phyloP scores from a whole-genome alignment of 164 flowering plant species.

The Nelumbo lutea region DNA sequence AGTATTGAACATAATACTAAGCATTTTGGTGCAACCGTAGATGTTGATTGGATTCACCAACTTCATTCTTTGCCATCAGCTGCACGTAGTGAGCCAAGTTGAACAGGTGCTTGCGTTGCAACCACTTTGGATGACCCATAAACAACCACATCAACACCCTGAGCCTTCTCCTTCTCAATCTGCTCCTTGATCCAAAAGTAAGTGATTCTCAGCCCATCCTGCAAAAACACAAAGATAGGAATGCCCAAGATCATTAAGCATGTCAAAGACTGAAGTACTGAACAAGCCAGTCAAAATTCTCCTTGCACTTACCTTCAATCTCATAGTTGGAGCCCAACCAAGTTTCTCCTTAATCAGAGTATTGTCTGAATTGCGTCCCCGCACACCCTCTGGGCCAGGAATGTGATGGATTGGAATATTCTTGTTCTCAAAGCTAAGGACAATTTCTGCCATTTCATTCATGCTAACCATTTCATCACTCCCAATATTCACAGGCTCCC shows the following conservation, averaged over 20 bases:
- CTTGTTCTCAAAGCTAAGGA: conserved; percentile 76
- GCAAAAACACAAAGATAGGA: conserved; percentile 13
- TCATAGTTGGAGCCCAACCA: conserved; percentile 98
- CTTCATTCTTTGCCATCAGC: conserved; percentile 96
- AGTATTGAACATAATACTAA: neutral
- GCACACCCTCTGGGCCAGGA: conserved; percentile 96
- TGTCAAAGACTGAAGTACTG: neutral
- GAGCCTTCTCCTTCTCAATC: conserved; percentile 79
- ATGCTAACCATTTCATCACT: conserved; percentile 99
- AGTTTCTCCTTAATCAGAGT: conserved; percentile 89
- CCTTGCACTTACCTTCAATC: conserved; percentile 54
- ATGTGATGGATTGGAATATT: conserved; percentile 91
- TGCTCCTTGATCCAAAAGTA: conserved; percentile 96
- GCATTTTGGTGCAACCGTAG: neutral
- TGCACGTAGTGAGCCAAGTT: conserved; percentile 92
- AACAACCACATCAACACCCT: conserved; percentile 57
- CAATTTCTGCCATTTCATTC: conserved; percentile 99
- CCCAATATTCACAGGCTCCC: conserved; percentile 95
- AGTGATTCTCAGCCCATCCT: conserved; percentile 93
- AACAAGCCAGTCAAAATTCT: neutral
- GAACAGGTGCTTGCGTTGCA: conserved; percentile 95
- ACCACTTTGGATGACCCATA: conserved; percentile 97
- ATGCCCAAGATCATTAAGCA: conserved; percentile 1
- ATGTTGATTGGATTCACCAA: neutral
- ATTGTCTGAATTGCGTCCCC: conserved; percentile 96